Base-by-base conservation (phyloP, 2,329 filamentous ascomycete genomes). In the Penicillium sp. region DNA sequence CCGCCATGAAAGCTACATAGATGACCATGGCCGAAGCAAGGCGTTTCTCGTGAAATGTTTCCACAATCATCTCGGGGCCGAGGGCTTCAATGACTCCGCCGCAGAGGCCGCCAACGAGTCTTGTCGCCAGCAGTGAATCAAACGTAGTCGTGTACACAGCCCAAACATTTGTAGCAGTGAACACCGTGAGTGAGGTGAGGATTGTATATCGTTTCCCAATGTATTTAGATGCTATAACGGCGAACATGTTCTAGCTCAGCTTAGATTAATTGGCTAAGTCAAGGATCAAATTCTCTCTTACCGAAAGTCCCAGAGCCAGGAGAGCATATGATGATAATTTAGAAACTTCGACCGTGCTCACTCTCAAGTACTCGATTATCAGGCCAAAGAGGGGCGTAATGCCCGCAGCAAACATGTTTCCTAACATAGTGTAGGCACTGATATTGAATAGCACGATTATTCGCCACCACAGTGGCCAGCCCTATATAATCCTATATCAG, bases 401-500 rank as follows among this genome's bases (percentile, higher is more conserved):
- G 37, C 37, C 37, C 37, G 37, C 37, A 18, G 37, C 37, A 39
- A 39, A 39, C 37, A 39, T 39, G 37, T 39, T 39, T 16, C 37
- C 37, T 39, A 39, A 39, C 37, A 39, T 39, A 14, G 37, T 39
- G 37, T 39, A 39, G 13, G 37, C 13, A 16, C 37, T 39, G 37
- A 39, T 16, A 39, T 39, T 39, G 37, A 39, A 39, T 16, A 39
- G 37, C 37, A 39, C 37, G 37, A n/a, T 39, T 39, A 39, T n/a
- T 16, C 37, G 37, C 37, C 37, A 39, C 37, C 37, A 39, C 37
- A 39, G 37, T 39, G 37, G 37, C 37, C 37, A 39, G 16, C 18
- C 37, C 37, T 39, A 39, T n/a, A 16, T 16, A 18, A 16, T 89
- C 54, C 79, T 39, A 16, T n/a, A 16, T 39, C 18, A 39, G 14